Evolutionary conservation across 768 basidiomycete species (phyloP).

Genomic region (Panaeolus papilionaceus): DNA sequence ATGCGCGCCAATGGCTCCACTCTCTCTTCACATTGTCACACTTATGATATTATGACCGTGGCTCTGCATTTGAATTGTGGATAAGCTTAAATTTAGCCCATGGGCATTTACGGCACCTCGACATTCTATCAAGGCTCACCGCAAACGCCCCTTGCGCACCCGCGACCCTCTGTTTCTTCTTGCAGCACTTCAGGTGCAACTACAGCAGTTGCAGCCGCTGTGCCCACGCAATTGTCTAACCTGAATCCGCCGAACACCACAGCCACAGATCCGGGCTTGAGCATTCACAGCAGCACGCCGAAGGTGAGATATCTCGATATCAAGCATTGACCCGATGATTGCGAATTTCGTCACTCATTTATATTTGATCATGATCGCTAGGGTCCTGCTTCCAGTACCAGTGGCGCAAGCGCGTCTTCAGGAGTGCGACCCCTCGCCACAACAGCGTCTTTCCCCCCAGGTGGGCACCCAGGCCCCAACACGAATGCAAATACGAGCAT

Average conservation of each 20-base stretch:
- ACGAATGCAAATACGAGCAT: neutral
- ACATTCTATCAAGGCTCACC: constrained; percentile 11
- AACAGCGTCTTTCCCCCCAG: neutral
- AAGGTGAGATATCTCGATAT: constrained; percentile 1
- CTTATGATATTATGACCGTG: neutral
- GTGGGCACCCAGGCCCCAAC: neutral
- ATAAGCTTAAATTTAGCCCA: constrained; percentile 12
- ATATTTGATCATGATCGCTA: constrained; percentile 13
- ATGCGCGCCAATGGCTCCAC: constrained; percentile 12
- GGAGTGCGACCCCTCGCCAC: neutral
- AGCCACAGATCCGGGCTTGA: constrained; percentile 2
- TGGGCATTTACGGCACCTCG: constrained; percentile 14
- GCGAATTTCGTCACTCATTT: neutral
- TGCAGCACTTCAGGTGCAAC: neutral
- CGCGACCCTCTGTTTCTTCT: constrained; percentile 4
- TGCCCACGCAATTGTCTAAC: constrained; percentile 4
- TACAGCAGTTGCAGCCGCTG: neutral
- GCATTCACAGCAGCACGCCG: neutral
- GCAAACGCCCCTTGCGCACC: constrained; percentile 6
- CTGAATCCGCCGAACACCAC: constrained; percentile 10
- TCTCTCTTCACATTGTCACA: constrained; percentile 10
- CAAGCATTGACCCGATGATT: neutral
- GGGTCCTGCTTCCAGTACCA: constrained; percentile 4
- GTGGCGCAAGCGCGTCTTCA: constrained; percentile 10
- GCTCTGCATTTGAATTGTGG: constrained; percentile 9